Evolutionary conservation across 495 filamentous ascomycete species (phyloP).

Genomic region (Usnea hakonensis): DNA sequence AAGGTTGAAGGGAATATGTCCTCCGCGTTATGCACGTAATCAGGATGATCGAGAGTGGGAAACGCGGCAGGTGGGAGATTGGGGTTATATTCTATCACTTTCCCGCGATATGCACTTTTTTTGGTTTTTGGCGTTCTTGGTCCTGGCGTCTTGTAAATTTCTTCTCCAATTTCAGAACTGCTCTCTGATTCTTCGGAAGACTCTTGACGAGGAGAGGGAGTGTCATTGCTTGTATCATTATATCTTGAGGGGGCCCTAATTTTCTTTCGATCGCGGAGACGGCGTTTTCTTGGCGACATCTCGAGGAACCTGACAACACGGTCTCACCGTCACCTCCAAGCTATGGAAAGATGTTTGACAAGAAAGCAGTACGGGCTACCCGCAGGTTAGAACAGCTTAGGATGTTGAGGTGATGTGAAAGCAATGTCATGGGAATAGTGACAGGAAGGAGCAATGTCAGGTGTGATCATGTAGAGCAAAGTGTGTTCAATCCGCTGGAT

Average conservation of each 20-base stretch:
- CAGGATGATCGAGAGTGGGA: constrained; percentile 28
- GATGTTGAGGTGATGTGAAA: neutral
- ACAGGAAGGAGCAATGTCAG: neutral
- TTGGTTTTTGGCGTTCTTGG: neutral
- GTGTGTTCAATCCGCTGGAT: neutral
- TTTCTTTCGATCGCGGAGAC: constrained; percentile 9
- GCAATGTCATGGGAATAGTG: neutral
- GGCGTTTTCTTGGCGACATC: constrained; percentile 1
- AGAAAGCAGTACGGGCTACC: neutral
- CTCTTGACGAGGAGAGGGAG: neutral
- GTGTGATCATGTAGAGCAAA: neutral
- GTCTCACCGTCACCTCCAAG: neutral
- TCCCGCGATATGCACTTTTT: neutral
- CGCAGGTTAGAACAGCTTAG: neutral
- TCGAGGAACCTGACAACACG: neutral
- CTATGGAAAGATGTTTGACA: neutral
- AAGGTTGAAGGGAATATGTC: neutral
- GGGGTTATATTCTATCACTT: constrained; percentile 34
- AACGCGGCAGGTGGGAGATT: constrained; percentile 38
- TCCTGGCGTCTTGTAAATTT: constrained; percentile 5
- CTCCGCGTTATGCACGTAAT: neutral
- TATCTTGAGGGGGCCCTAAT: constrained; percentile 10
- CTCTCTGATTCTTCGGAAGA: neutral
- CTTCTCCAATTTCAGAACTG: neutral
- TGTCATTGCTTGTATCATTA: neutral